Percentiles rank a stretch among this genome's conserved stretches.
Conservation (phyloP, 1,284 basidiomycete species). For the Ustilago sp. region DNA sequence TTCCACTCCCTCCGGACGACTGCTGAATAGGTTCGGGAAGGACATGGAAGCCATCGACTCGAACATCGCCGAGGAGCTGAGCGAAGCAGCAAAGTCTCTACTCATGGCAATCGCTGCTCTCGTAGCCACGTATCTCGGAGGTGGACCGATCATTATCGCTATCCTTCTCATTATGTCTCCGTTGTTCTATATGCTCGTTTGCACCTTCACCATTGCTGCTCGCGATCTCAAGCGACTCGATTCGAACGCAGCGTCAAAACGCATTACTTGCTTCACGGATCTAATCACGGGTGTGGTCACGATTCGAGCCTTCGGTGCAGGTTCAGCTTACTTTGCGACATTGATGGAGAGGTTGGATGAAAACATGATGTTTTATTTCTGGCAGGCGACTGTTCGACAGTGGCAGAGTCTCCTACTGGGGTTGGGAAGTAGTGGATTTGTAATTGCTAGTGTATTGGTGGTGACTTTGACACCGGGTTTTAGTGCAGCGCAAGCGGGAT, state of each 20-base stretch:
- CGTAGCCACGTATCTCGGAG: slow-evolving; percentile 76
- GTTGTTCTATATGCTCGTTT: slow-evolving; percentile 69
- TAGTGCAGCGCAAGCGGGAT: slow-evolving; percentile 45
- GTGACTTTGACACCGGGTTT: slow-evolving; percentile 38
- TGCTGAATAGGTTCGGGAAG: slow-evolving; percentile 79
- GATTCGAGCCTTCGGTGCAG: slow-evolving; percentile 79
- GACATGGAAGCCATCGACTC: slow-evolving; percentile 91
- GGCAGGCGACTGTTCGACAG: slow-evolving; percentile 82
- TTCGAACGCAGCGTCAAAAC: slow-evolving; percentile 76
- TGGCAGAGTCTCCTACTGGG: slow-evolving; percentile 82
- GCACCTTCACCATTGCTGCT: slow-evolving; percentile 85
- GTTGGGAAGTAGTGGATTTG: slow-evolving; percentile 58
- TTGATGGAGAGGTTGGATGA: slow-evolving; percentile 77
- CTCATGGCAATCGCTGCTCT: slow-evolving; percentile 71
- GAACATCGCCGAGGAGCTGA: slow-evolving; percentile 69
- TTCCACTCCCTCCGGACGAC: slow-evolving; percentile 82
- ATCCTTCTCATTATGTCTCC: slow-evolving; percentile 71
- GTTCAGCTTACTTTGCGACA: slow-evolving; percentile 73
- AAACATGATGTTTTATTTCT: slow-evolving; percentile 89
- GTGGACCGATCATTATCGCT: slow-evolving; percentile 77
- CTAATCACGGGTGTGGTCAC: slow-evolving; percentile 87
- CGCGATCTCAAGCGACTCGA: slow-evolving; percentile 86
- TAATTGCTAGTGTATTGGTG: slow-evolving; percentile 58
- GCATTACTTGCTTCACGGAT: slow-evolving; percentile 88
- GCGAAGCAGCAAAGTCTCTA: slow-evolving; percentile 60